phyloP scores from a whole-genome alignment of 495 filamentous ascomycete genomes.

The Cairneyella variabilis region DNA sequence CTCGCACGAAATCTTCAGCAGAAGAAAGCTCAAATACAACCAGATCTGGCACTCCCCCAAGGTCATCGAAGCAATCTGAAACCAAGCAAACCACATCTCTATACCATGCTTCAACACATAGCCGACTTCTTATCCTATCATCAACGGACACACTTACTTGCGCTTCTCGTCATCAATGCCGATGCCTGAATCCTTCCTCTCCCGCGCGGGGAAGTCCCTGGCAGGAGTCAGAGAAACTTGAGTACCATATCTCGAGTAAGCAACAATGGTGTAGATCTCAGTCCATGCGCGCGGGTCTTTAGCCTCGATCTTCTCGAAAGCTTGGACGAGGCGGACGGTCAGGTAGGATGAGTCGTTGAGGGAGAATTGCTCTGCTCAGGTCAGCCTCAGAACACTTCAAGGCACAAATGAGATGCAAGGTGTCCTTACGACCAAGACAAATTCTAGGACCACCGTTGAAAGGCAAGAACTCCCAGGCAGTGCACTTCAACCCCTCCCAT shows the following conservation, averaged over 20 bases:
- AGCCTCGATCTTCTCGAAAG: constrained; percentile 49
- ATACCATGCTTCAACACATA: no score
- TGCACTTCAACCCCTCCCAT: constrained; percentile 28
- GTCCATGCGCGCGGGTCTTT: constrained; percentile 29
- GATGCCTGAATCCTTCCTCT: no score
- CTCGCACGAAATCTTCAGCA: no score
- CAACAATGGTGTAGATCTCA: not conserved
- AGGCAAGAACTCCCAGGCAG: constrained; percentile 55
- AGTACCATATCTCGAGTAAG: not conserved
- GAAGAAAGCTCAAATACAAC: no score
- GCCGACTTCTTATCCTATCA: no score
- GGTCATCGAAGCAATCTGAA: no score
- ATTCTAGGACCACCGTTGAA: constrained; percentile 62
- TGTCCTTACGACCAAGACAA: constrained; percentile 33
- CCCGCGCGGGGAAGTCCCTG: no score
- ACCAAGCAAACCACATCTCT: no score
- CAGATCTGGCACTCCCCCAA: no score
- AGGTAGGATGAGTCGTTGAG: constrained; percentile 52
- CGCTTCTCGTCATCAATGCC: no score
- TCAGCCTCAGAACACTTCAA: not conserved
- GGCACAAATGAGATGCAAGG: no score
- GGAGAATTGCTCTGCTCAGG: constrained; percentile 36
- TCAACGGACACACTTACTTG: no score
- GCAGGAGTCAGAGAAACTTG: not conserved
- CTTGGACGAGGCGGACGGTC: constrained; percentile 56